phyloP scores from a whole-genome alignment of 2,329 filamentous ascomycete species.

The Beauveria sp. region DNA sequence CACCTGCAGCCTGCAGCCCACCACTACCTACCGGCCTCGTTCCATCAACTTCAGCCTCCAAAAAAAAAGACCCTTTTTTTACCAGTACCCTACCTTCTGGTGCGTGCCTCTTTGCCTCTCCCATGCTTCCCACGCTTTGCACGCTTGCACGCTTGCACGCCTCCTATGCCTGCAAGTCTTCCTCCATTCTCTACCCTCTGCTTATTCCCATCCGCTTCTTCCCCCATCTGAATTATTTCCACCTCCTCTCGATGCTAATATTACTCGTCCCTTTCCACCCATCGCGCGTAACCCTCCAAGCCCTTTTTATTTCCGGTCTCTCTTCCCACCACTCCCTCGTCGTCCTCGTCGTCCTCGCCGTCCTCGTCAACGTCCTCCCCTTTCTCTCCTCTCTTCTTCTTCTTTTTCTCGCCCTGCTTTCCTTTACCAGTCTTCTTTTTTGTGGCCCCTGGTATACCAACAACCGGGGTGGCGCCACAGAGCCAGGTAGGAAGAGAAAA shows the following conservation, averaged over 20 bases:
- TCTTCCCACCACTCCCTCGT: background rate
- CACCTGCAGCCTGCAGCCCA: too few relatives aligned
- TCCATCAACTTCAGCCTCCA: too few relatives aligned
- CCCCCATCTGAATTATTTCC: constrained; percentile 12
- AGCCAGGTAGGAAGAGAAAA: background rate
- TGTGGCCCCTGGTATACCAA: background rate
- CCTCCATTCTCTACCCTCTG: background rate
- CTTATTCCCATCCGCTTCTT: constrained; percentile 11
- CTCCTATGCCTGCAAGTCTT: background rate
- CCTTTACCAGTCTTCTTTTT: background rate
- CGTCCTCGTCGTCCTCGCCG: background rate
- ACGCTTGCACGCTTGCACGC: too few relatives aligned
- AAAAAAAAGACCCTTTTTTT: too few relatives aligned
- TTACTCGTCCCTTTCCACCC: constrained; percentile 3
- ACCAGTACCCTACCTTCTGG: too few relatives aligned
- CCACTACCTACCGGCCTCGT: too few relatives aligned
- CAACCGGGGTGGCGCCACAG: background rate
- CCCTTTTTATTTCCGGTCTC: constrained; percentile 7
- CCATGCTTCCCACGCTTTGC: too few relatives aligned
- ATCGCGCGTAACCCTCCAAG: constrained; percentile 5
- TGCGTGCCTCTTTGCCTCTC: too few relatives aligned
- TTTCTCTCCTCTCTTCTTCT: background rate
- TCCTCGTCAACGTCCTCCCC: background rate
- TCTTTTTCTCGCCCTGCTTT: background rate
- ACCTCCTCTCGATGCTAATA: constrained; percentile 10